Evolutionary conservation across 2,329 filamentous ascomycete genomes (phyloP).

Genomic region (Keithomyces neogunnii): DNA sequence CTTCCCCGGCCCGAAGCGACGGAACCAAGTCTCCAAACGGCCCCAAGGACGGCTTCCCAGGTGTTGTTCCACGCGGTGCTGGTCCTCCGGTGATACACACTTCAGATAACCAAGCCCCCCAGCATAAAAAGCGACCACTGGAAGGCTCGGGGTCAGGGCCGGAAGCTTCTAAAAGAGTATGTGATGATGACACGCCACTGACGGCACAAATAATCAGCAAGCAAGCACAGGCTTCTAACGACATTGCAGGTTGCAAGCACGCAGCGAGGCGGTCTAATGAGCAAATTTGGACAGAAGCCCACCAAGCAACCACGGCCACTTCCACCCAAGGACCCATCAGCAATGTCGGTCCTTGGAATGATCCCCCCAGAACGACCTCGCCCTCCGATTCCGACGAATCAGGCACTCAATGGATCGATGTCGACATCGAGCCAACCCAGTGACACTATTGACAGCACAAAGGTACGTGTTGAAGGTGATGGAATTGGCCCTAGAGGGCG

Average conservation of each 20-base stretch:
- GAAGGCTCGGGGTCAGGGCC: slow-evolving; percentile 26
- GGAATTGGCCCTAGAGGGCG: not conserved
- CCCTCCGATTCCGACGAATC: slow-evolving; percentile 12
- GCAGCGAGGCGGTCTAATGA: slow-evolving; percentile 22
- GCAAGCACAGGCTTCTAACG: slow-evolving; percentile 16
- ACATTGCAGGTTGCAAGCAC: slow-evolving; percentile 19
- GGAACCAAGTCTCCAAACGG: not conserved
- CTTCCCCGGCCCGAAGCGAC: slow-evolving; percentile 4
- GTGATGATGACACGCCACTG: slow-evolving; percentile 13
- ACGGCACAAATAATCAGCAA: not conserved
- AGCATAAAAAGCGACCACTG: slow-evolving; percentile 34
- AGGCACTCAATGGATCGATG: slow-evolving; percentile 15
- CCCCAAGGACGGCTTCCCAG: not conserved
- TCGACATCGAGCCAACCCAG: slow-evolving; percentile 9
- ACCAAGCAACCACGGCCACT: slow-evolving; percentile 19
- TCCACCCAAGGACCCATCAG: slow-evolving; percentile 38
- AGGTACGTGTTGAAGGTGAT: slow-evolving; percentile 9
- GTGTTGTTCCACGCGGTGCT: slow-evolving; percentile 14
- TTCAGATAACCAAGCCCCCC: slow-evolving; percentile 14
- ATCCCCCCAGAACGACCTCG: slow-evolving; percentile 35
- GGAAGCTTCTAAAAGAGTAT: slow-evolving; percentile 32
- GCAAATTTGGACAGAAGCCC: slow-evolving; percentile 27
- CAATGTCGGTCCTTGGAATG: slow-evolving; percentile 43
- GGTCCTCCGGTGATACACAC: slow-evolving; percentile 33
- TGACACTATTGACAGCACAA: slow-evolving; percentile 10